phyloP scores from a whole-genome alignment of 2,329 filamentous ascomycete genomes.

The Stylonectria norvegica region DNA sequence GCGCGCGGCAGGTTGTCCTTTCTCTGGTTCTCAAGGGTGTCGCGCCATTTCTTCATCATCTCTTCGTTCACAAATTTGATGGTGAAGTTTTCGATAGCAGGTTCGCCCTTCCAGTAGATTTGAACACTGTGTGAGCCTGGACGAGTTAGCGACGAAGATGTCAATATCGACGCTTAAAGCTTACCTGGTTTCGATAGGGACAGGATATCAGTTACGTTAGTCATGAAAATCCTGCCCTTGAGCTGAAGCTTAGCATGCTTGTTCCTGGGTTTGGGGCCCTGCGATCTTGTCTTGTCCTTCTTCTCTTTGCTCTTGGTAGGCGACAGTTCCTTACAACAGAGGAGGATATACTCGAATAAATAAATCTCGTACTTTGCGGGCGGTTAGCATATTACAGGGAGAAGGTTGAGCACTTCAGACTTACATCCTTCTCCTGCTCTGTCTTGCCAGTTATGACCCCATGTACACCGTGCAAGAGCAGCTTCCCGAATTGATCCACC shows the following conservation, averaged over 20 bases:
- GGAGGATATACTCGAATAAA: conserved; percentile 88
- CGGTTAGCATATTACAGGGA: conserved; percentile 11
- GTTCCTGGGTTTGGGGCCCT: conserved; percentile 54
- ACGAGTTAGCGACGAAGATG: too few relatives aligned
- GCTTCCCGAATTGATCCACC: conserved; percentile 84
- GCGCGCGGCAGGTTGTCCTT: conserved; percentile 55
- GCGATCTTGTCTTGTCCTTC: conserved; percentile 59
- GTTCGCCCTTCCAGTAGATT: conserved; percentile 98
- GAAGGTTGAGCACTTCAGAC: conserved; percentile 1
- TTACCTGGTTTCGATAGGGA: conserved; percentile 83
- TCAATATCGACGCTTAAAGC: too few relatives aligned
- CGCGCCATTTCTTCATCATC: conserved; percentile 87
- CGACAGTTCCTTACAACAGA: conserved; percentile 95
- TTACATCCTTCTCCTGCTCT: conserved; percentile 86
- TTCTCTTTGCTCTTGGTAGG: conserved; percentile 80
- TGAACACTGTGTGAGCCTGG: conserved; percentile 89
- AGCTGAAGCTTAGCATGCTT: conserved; percentile 83
- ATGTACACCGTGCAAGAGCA: conserved; percentile 86
- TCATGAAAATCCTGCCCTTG: conserved; percentile 98
- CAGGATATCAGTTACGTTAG: conserved; percentile 94
- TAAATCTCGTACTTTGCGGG: conserved; percentile 86
- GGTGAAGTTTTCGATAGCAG: conserved; percentile 91
- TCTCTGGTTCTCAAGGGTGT: conserved; percentile 73
- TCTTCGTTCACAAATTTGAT: conserved; percentile 93
- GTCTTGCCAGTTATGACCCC: conserved; percentile 86